Base-by-base conservation (phyloP, 106 monocot species). In the Platanthera guangdongensis region DNA sequence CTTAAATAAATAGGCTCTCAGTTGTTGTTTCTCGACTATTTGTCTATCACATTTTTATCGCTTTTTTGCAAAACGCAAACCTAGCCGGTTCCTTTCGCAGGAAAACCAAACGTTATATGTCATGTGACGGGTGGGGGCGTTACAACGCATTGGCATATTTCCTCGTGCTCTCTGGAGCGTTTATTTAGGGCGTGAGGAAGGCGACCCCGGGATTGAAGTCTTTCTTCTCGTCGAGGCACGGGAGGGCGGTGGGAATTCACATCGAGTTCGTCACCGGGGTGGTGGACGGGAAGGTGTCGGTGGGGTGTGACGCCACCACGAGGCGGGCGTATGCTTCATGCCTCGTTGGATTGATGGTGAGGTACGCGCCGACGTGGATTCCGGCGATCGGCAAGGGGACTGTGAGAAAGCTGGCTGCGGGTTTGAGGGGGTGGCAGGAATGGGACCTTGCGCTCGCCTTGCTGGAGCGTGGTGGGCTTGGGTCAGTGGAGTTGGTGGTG, bases 141-240 rank as follows among this genome's bases (percentile, higher is more conserved):
- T n/a, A n/a, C n/a, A n/a, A n/a, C n/a, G n/a, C n/a, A n/a, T n/a
- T 94, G 85, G 93, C 97, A 8, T 85, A 94, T 46, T 63, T 92
- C 83, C 39, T 99, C 9, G 68, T 99, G 50, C 63, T 94, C 3
- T 84, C 84, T 1, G 91, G 88, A 14, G 70, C 86, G 3, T 82
- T 86, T 28, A 62, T 88, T 4, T 99, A 94, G 97, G 97, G 97
- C 4, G 32, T 79, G 11, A 0, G 86, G 54, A 53, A 75, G 21
- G 74, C 53, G 5, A 75, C 84, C 19, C 78, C 78, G 15, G 75
- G 57, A 7, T 78, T 67, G 57, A 50, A 55, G 9, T 48, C 50
- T 3, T 74, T 73, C 32, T 85, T 74, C 62, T 51, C 64, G 1
- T 75, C 78, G 46, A 83, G 73, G 69, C 78, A 89, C 28, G 77